phyloP scores from a whole-genome alignment of 2,329 filamentous ascomycete species.

The Zopfia rhizophila region DNA sequence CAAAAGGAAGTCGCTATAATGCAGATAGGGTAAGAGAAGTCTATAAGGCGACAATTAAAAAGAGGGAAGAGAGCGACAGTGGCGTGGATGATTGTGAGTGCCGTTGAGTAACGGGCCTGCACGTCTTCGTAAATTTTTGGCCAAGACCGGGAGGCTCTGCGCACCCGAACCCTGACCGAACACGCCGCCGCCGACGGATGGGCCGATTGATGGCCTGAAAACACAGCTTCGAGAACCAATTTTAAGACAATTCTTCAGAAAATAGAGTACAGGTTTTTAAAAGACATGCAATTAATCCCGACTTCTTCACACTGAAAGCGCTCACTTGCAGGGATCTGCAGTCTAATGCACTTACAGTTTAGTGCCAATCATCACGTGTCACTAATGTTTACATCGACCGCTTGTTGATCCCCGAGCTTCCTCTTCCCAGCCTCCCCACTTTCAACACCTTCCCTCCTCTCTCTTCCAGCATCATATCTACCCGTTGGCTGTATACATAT shows the following conservation, averaged over 20 bases:
- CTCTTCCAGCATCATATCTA: slow-evolving; percentile 17
- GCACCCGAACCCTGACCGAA: slow-evolving; percentile 22
- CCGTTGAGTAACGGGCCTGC: slow-evolving; percentile 24
- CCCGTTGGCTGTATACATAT: slow-evolving; percentile 26
- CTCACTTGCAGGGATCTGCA: too few relatives aligned
- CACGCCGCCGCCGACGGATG: slow-evolving; percentile 28
- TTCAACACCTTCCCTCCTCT: slow-evolving; percentile 34
- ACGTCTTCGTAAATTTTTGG: slow-evolving; percentile 38
- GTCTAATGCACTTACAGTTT: slow-evolving; percentile 9
- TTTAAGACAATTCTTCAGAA: too few relatives aligned
- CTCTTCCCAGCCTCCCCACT: slow-evolving; percentile 30
- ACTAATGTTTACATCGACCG: slow-evolving; percentile 9
- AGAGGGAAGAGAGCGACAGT: slow-evolving; percentile 21
- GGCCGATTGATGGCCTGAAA: slow-evolving; percentile 25
- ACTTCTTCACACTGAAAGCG: too few relatives aligned
- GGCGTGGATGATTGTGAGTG: slow-evolving; percentile 29
- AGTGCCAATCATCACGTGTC: slow-evolving; percentile 29
- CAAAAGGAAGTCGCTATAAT: background rate
- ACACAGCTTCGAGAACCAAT: too few relatives aligned
- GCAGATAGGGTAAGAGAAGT: slow-evolving; percentile 5
- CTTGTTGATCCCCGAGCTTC: slow-evolving; percentile 36
- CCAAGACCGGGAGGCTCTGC: slow-evolving; percentile 36
- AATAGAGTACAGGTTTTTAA: too few relatives aligned
- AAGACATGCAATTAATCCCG: too few relatives aligned
- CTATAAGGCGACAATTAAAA: background rate